phyloP scores from a whole-genome alignment of 2,329 filamentous ascomycete genomes.

The Phyllosticta citrichinensis region DNA sequence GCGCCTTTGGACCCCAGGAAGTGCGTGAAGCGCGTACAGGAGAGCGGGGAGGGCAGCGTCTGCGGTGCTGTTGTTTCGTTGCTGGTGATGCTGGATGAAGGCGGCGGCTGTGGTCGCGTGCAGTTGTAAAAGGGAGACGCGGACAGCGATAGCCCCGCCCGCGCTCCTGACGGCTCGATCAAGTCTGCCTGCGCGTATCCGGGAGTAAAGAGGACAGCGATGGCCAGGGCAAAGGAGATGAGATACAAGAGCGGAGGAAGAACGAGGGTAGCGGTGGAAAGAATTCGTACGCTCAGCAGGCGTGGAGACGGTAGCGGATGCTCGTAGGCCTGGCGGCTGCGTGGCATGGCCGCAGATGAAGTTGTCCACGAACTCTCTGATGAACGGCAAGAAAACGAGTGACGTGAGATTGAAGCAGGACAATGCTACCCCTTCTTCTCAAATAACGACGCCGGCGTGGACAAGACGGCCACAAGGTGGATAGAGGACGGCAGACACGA shows the following conservation, averaged over 20 bases:
- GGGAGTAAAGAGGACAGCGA: neutral
- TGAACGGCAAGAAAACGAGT: neutral
- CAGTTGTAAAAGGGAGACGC: constrained; percentile 7
- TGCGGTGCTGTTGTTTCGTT: neutral
- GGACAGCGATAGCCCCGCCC: neutral
- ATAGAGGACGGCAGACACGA: neutral
- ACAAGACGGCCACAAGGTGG: neutral
- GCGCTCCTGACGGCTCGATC: neutral
- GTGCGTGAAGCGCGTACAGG: neutral
- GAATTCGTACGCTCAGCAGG: neutral
- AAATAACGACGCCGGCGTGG: neutral
- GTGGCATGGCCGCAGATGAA: neutral
- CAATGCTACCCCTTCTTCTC: neutral
- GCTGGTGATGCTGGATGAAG: neutral
- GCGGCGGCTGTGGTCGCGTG: neutral
- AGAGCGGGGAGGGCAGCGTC: neutral
- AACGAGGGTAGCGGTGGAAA: neutral
- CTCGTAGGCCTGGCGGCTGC: neutral
- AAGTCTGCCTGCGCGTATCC: neutral
- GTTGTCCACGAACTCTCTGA: neutral
- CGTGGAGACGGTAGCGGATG: neutral
- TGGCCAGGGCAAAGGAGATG: neutral
- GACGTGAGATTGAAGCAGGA: neutral
- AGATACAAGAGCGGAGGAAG: constrained; percentile 1
- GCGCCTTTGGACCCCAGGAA: neutral